These are phyloP conservation scores for Gossypium anomalum DNA, from an alignment of 345 rosid species.

Conservation along the genomic window DNA sequence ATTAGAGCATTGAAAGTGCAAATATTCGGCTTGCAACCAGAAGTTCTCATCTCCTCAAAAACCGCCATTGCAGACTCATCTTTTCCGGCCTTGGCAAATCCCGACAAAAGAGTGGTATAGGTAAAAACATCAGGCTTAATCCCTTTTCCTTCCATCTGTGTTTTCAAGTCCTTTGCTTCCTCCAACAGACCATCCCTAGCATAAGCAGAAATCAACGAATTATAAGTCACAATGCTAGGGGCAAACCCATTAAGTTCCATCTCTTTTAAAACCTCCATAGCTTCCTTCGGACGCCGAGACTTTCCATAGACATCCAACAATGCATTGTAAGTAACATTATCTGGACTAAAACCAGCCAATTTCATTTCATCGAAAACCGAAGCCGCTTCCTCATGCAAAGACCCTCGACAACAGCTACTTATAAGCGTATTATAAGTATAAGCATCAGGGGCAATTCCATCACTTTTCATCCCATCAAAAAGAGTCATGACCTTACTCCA, in stretches of 20 bases:
- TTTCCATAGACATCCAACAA: conserved; percentile 85
- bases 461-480: conserved; percentile 56
- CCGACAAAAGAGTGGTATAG: conserved; percentile 87
- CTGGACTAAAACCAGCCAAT: conserved; percentile 62
- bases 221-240: conserved; percentile 72
- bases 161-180: conserved; percentile 77
- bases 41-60: conserved; percentile 76
- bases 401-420: conserved; percentile 77
- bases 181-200: conserved; percentile 68
- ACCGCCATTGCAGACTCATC: conserved; percentile 69
- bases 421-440: conserved; percentile 88
- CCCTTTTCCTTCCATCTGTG: conserved; percentile 63
- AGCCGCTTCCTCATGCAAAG: conserved; percentile 78
- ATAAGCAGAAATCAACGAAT: conserved; percentile 83
- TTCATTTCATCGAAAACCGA: conserved; percentile 70
- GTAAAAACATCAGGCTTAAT: conserved; percentile 87
- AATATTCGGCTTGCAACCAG: conserved; percentile 77
- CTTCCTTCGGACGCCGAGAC: conserved; percentile 78
- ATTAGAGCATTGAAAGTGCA: conserved; percentile 92
- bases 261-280: conserved; percentile 74
- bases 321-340: conserved; percentile 79
- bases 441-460: conserved; percentile 59
- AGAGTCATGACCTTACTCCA: conserved; percentile 71
- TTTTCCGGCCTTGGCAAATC: conserved; percentile 82
- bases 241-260: conserved; percentile 69